Base-by-base conservation (phyloP, 177 flowering plant genomes). In the Vitis hybrid region DNA sequence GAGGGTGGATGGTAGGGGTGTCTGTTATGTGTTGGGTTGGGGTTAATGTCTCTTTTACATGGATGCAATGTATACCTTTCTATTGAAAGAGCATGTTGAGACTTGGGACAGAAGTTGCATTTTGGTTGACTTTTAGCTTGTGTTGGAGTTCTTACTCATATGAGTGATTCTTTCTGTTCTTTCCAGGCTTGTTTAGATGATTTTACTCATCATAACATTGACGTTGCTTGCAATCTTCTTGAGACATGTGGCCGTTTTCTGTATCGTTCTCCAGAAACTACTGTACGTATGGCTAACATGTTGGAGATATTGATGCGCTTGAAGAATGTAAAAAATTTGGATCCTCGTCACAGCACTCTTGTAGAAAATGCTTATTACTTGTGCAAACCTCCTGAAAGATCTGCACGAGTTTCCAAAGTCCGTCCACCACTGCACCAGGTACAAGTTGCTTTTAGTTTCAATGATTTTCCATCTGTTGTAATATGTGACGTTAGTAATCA, bases 231-330 rank as follows among this genome's bases (percentile, higher is more conserved):
- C 89, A 95, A 91, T 86, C 98, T 95, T 75, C 91, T 93, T 74
- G 98, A 95, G 89, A 95, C 99, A n/a, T 95, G 99, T 84, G 99
- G 98, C 14, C 93, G 99, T 65, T 95, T 91, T 83, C 79, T 95
- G 39, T 91, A 95, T 81, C 96, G 99, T 11, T 93, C 97, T 69
- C 98, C 99, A 72, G 99, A 95, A 78, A 95, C 99, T 65, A 75
- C 91, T 65, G 77, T 89, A 34, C 91, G 98, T 66, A 95, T 93
- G 97, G 83, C 89, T 65, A 95, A 93, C 80, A 95, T 95, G 99
- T 79, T 95, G 83, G 98, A 93, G 81, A 95, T 91, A 77, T 77
- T 95, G 75, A 93, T 95, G 99, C 94, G 99, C 66, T 78, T 95
- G 80, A 95, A 95, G 80, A 95, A 95, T 80, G 99, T 95, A 1